Conservation (phyloP, 2,329 filamentous ascomycete species). For the Diaporthe destruens region DNA sequence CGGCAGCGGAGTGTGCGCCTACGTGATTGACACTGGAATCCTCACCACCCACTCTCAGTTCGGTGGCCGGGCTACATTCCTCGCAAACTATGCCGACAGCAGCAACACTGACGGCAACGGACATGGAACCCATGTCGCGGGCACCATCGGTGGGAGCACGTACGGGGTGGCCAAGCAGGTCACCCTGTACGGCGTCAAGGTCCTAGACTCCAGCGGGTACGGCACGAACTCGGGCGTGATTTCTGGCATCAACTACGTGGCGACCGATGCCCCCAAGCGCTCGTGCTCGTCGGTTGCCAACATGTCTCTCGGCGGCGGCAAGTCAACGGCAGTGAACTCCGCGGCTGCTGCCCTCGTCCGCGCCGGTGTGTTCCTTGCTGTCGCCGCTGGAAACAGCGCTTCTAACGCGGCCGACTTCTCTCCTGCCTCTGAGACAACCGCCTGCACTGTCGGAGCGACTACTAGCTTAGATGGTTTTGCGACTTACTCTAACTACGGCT, state of each 20-base stretch:
- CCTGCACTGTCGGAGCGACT: conserved; percentile 59
- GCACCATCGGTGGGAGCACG: conserved; percentile 48
- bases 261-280: neutral
- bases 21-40: conserved; percentile 61
- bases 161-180: conserved; percentile 51
- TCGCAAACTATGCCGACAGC: conserved; percentile 46
- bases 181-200: conserved; percentile 50
- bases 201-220: conserved; percentile 43
- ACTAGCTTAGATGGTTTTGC: conserved; percentile 50
- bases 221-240: conserved; percentile 41
- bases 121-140: conserved; percentile 52
- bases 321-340: conserved; percentile 51
- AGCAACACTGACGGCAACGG: conserved; percentile 46
- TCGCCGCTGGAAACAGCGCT: conserved; percentile 58
- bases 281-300: conserved; percentile 26
- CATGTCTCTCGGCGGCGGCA: conserved; percentile 39
- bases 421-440: conserved; percentile 52
- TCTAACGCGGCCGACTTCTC: conserved; percentile 50
- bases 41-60: conserved; percentile 52
- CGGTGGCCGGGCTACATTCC: conserved; percentile 48
- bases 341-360: conserved; percentile 52
- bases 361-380: conserved; percentile 55
- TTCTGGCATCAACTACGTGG: conserved; percentile 45
- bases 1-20: conserved; percentile 52
- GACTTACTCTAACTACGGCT: conserved; percentile 62